Evolutionary conservation across 306 rosid species (phyloP), one percentile per base, ranked within the genome.

Genomic region (Inga leiocalycina): DNA sequence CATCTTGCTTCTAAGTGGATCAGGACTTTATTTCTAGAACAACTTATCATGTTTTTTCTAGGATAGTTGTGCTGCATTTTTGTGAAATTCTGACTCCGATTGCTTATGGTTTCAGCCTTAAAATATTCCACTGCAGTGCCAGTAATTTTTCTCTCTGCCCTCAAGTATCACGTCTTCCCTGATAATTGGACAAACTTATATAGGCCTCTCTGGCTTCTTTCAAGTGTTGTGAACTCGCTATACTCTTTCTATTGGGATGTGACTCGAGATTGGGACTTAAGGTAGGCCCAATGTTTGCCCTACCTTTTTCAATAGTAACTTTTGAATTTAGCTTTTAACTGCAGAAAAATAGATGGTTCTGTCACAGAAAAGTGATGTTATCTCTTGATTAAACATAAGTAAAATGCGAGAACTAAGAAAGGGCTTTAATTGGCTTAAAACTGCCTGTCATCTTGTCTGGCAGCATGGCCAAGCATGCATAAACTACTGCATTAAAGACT

Each of bases 171-270:
- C 13, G 86, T 97, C 89, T 87, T 91, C 81, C 91, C 97, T 57
- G 95, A 90, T 70, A 87, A 67, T 75, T 94, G 98, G 99, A 91
- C 91, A 79, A 94, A 66, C 89, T 90, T 96, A 46, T 96, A 96
- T 88, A 93, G 97, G 84, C 99, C 97, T 74, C 97, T 97, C 41
- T 97, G 99, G 99, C 97, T 97, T 87, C 88, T 97, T 74, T 94
- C 98, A 15, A 83, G 97, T 85, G 94, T 97, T 80, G 84, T 91
- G 82, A 97, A 97, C 87, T 94, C 97, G 20, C 85, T 91, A 75
- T 97, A 97, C 87, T 97, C 99, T 51, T 97, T 97, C 91, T 97
- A 97, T 91, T 97, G 98, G 99, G 99, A 97, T 46, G 97, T 97
- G 87, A 90, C 90, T 71, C 91, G 97, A 77, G 99, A 97, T 90